Percentiles rank a stretch among this genome's conserved stretches.
phyloP scores from a whole-genome alignment of 768 basidiomycete genomes.

The Tylopilus plumbeoviolaceoides region DNA sequence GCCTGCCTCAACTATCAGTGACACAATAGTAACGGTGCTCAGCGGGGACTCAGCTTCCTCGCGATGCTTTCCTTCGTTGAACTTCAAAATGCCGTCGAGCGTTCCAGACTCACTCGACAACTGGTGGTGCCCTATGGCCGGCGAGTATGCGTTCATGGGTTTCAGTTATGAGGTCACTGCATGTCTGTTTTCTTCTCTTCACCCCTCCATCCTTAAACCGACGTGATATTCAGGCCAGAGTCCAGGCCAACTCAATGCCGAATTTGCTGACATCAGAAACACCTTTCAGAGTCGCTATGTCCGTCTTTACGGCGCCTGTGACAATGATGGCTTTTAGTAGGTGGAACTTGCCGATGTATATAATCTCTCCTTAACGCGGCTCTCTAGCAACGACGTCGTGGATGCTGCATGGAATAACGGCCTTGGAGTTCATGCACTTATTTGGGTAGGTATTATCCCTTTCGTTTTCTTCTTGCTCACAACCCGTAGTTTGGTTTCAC shows the following conservation, averaged over 20 bases:
- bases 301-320: constrained; percentile 43
- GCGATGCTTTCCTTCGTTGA: constrained; percentile 37
- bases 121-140: constrained; percentile 63
- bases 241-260: constrained; percentile 41
- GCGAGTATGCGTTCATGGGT: constrained; percentile 73
- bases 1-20: not conserved
- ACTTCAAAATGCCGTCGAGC: constrained; percentile 52
- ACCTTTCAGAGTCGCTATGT: constrained; percentile 65
- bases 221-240: constrained; percentile 50
- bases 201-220: not conserved
- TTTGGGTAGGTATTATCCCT: constrained; percentile 51
- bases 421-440: constrained; percentile 69
- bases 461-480: not conserved
- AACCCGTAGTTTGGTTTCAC: constrained; percentile 35
- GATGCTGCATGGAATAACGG: constrained; percentile 64
- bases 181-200: constrained; percentile 38
- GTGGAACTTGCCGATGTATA: constrained; percentile 8
- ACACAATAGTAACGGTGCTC: not conserved
- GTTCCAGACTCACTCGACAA: constrained; percentile 42
- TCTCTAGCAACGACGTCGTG: constrained; percentile 50
- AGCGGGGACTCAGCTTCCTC: not conserved
- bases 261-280: constrained; percentile 58
- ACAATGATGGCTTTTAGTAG: constrained; percentile 39
- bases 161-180: constrained; percentile 72
- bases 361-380: constrained; percentile 3